These are phyloP conservation scores for Orbilia oligospora DNA, from an alignment of 2,329 filamentous ascomycete species.

Conservation along the genomic window DNA sequence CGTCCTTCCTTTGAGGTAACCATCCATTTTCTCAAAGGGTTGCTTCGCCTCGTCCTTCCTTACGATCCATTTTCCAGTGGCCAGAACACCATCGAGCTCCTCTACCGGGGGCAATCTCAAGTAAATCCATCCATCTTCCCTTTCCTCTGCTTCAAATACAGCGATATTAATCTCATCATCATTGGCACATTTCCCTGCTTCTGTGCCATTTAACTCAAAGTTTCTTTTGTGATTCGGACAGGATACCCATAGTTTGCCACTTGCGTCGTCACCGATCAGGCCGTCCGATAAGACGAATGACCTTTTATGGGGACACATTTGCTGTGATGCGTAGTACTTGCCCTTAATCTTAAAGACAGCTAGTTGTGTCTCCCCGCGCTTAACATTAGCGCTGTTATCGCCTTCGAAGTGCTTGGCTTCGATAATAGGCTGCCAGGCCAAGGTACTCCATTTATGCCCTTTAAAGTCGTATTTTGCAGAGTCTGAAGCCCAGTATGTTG, in stretches of 20 bases:
- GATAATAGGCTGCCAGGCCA: constrained; percentile 85
- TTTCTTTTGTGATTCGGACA: constrained; percentile 93
- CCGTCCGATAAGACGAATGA: constrained; percentile 91
- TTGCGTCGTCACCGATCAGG: constrained; percentile 77
- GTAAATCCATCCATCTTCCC: constrained; percentile 83
- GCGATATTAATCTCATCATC: constrained; percentile 84
- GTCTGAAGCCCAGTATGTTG: constrained; percentile 82
- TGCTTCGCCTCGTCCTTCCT: constrained; percentile 75
- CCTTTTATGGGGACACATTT: constrained; percentile 95
- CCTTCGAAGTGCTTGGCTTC: constrained; percentile 77
- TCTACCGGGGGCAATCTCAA: constrained; percentile 83
- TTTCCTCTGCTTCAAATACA: constrained; percentile 82
- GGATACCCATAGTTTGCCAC: constrained; percentile 82
- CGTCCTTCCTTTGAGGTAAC: constrained; percentile 72
- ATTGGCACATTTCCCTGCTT: constrained; percentile 80
- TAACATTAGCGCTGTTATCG: constrained; percentile 79
- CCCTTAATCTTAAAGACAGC: constrained; percentile 87
- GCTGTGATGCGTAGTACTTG: constrained; percentile 86
- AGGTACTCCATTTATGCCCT: constrained; percentile 75
- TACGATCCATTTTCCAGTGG: constrained; percentile 83
- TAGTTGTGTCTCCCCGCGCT: constrained; percentile 89
- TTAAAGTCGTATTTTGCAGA: constrained; percentile 80
- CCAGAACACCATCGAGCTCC: constrained; percentile 83
- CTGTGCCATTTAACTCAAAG: constrained; percentile 78
- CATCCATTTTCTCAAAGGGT: constrained; percentile 68